Evolutionary conservation across 208 protist genomes (phyloP), one percentile per base, ranked within the genome.

Genomic region (Zelonia costaricensis): DNA sequence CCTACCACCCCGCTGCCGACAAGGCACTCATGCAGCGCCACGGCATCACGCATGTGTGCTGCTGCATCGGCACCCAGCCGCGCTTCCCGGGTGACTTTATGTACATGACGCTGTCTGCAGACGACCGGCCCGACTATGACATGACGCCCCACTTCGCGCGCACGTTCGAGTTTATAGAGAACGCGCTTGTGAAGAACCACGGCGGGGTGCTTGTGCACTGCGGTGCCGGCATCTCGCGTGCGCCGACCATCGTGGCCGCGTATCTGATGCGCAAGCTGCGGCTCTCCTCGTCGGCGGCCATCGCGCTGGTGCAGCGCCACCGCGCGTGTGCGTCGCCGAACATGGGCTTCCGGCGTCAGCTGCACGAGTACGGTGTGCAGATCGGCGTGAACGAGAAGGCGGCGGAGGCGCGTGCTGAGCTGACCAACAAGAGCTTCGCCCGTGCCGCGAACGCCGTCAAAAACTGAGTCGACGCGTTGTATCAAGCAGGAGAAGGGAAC

Each of bases 221-320:
- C 52, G 89, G 86, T 0, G 86, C 84, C 3, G 89, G 86, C 40
- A 95, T 95, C 53, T 93, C 86, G 1, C 80, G 89, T 28, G 86
- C 84, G 5, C 83, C 89, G 22, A 88, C 82, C 23, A 70, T 92
- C 65, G 75, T 83, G 1, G 74, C 78, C 0, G 79, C 89, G 13
- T 93, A 93, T 74, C 55, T 95, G 12, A 88, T 95, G 15, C 71
- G 76, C 16, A 90, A 89, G 65, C 53, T 93, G 33, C 54, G 76
- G 15, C 25, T 95, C n/a, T 52, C 62, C 20, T 70, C 86, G 8
- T 56, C 36, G 2, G 66, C 61, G 44, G 86, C 86, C 4, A 66
- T 95, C 42, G 39, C 48, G 18, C 28, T 95, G 13, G 71, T 95
- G 28, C 78, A 83, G 35, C 30, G 46, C 13, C 69, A 51, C 16